Evolutionary conservation across 2,329 filamentous ascomycete species (phyloP), one percentile per base, ranked within the genome.

Genomic region (Diaporthe amygdali): DNA sequence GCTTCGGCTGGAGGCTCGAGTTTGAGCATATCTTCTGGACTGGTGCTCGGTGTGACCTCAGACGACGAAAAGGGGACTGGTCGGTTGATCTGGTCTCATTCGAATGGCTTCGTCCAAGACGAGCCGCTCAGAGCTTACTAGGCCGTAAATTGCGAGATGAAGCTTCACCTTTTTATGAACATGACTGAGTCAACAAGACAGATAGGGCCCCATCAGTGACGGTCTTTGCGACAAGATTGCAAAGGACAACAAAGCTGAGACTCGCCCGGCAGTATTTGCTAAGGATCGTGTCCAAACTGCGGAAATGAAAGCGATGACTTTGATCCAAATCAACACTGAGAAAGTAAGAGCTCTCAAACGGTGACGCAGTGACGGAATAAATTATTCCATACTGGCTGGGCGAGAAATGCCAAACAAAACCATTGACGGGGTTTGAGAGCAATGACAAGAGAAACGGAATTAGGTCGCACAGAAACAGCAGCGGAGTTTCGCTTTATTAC

Each of bases 371-470:
- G 37, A 44, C 56, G 46, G 32, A 20, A 20, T 9, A 37, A 22
- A n/a, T 30, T 54, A 25, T 20, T 41, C 64, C 44, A 68, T 39
- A 59, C 34, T 22, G 22, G 46, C 20, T 52, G 30, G 56, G 55
- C 44, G 56, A n/a, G n/a, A 52, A 27, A 41, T 46, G 20, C 30
- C 55, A 64, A 69, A 69, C 67, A 54, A 37, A n/a, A 52, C 32
- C 32, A 46, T 25, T 34, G 67, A 20, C 34, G 54, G 37, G 20
- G 46, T 51, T 52, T 63, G 55, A 49, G n/a, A n/a, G 49, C 12
- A 15, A 32, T 4, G 55, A 32, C 8, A n/a, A 14, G 46, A 25
- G 14, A 37, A 46, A 34, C 32, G 41, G 5, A 1, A 7, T 30
- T 20, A 12, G 34, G 46, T 54, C 22, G 32, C 37, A 64, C 55